Evolutionary conservation across 1,139 yeast species (phyloP).

Genomic region (Pichia sp.): DNA sequence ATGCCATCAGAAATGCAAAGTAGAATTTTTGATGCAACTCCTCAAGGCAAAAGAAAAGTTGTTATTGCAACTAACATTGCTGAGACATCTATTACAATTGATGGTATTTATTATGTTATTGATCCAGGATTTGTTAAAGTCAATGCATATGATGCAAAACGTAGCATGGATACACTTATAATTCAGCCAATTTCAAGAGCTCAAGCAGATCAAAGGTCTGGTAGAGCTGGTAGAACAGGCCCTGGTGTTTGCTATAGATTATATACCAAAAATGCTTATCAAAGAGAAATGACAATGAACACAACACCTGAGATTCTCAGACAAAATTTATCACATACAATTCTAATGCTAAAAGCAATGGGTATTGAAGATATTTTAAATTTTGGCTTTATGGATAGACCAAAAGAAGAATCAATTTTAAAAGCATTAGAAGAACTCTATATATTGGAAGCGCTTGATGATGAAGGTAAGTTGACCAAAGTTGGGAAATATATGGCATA

Average conservation of each 20-base stretch:
- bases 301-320: conserved; percentile 91
- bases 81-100: conserved; percentile 75
- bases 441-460: conserved; percentile 76
- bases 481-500: conserved; percentile 83
- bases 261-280: conserved; percentile 63
- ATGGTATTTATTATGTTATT: conserved; percentile 68
- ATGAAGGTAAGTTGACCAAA: conserved; percentile 64
- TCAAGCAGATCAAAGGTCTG: conserved; percentile 76
- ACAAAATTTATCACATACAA: conserved; percentile 78
- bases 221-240: conserved; percentile 84
- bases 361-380: conserved; percentile 75
- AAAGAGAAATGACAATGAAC: conserved; percentile 74
- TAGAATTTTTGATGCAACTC: conserved; percentile 68
- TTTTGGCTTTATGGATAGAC: conserved; percentile 95
- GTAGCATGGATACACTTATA: conserved; percentile 73
- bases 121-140: conserved; percentile 80
- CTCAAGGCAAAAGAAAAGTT: conserved; percentile 62
- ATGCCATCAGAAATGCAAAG: conserved; percentile 72
- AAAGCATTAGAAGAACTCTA: conserved; percentile 80
- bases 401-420: conserved; percentile 67
- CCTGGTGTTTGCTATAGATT: conserved; percentile 76
- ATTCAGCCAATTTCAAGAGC: conserved; percentile 75
- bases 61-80: conserved; percentile 78
- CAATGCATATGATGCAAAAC: conserved; percentile 66
- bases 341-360: conserved; percentile 89